Percentiles rank a stretch among this genome's conserved stretches.
Conservation (phyloP, 2,329 filamentous ascomycete genomes). For the Dothidotthia symphoricarpi region DNA sequence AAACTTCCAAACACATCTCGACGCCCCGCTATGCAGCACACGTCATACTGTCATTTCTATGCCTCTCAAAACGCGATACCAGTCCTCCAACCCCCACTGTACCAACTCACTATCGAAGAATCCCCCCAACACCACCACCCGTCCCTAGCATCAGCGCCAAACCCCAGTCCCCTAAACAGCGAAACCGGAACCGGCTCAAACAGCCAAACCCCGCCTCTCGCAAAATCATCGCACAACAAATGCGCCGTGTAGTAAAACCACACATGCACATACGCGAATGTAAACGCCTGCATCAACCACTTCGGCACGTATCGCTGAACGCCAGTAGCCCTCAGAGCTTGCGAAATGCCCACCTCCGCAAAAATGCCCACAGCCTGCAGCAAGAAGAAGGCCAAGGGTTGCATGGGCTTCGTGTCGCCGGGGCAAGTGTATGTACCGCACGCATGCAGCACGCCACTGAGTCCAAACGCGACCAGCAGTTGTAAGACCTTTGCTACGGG, state of each 20-base stretch:
- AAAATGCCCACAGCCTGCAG: constrained; percentile 66
- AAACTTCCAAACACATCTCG: too few relatives aligned
- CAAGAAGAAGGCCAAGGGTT: constrained; percentile 67
- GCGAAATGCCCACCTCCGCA: constrained; percentile 48
- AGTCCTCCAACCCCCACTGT: constrained; percentile 66
- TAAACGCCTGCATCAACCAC: constrained; percentile 53
- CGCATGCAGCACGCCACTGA: constrained; percentile 69
- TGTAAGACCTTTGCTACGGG: constrained; percentile 42
- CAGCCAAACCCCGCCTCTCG: constrained; percentile 71
- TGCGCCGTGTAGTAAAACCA: constrained; percentile 70
- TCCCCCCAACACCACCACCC: constrained; percentile 66
- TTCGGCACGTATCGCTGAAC: constrained; percentile 45
- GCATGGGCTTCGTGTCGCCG: constrained; percentile 52
- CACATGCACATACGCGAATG: constrained; percentile 59
- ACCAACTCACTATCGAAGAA: constrained; percentile 57
- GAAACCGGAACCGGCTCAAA: constrained; percentile 81
- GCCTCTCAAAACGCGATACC: constrained; percentile 46
- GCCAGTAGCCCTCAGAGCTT: constrained; percentile 35
- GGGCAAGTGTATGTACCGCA: constrained; percentile 66
- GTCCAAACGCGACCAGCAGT: constrained; percentile 58
- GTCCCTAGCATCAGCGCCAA: constrained; percentile 58
- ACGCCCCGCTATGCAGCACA: too few relatives aligned
- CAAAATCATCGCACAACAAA: constrained; percentile 73
- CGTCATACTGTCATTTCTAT: neutral
- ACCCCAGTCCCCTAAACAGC: constrained; percentile 62